Base-by-base conservation (phyloP, 805 yeast genomes). In the Clavispora santaluciae region DNA sequence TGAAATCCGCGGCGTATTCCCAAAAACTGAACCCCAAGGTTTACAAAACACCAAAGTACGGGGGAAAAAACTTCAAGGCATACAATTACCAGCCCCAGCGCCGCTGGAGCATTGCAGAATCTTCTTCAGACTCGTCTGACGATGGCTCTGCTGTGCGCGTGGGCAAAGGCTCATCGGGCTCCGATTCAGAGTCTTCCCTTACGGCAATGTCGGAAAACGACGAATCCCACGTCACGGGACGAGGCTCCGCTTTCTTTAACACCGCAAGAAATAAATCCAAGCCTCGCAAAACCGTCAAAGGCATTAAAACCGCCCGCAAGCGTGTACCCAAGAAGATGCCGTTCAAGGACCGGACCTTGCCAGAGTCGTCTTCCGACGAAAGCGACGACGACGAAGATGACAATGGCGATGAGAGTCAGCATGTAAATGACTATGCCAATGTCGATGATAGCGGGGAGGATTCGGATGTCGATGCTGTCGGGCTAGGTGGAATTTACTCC, bases 171-270 rank as follows among this genome's bases (percentile, higher is more conserved):
- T 35, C 33, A 2, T 35, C 45, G 10, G 50, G 37, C 22, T 48
- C 54, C 21, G 68, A 64, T 34, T 61, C 69, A 1, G 74, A 68
- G 36, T 61, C 68, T 12, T 66, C 72, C 0, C 51, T 69, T 23
- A 69, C 72, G 0, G 73, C 70, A 2, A 68, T 68, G 44, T 51
- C 54, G 1, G 56, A 51, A 22, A 42, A 48, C 20, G 54, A 50
- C n/a, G 52, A 47, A 20, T 36, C 40, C 2, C 45, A 43, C 2
- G 50, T 45, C 15, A 43, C 44, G 34, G 37, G 50, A 18, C 43
- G 38, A 21, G 51, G 50, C 13, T 42, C 54, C 0, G 51, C 41
- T n/a, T 38, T 46, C 25, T 42, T 49, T 22, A 43, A 39, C 23
- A 28, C 11, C 9, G 3, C n/a, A n/a, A 13, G 20, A 34, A 10